These are phyloP conservation scores for Aspergillus carlsbadensis DNA, from an alignment of 495 filamentous ascomycete species.

Conservation along the genomic window DNA sequence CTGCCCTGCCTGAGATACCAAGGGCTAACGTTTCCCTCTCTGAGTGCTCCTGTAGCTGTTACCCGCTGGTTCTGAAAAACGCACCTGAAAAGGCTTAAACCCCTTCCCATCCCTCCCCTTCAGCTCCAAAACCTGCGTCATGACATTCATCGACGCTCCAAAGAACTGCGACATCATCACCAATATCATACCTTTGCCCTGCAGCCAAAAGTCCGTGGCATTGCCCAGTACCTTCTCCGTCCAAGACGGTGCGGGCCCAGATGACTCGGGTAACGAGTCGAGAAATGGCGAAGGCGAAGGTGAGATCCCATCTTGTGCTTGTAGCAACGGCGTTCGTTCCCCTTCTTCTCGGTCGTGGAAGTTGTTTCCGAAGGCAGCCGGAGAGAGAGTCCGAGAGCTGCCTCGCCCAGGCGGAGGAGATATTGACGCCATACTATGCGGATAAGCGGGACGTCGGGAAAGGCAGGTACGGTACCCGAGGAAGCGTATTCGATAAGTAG, in stretches of 20 bases:
- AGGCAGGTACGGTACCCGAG: no score
- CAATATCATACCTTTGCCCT: slow-evolving; percentile 72
- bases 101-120: slow-evolving; percentile 61
- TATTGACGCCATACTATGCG: not conserved
- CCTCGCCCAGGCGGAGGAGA: not conserved
- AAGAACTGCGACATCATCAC: slow-evolving; percentile 81
- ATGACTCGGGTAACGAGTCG: not conserved
- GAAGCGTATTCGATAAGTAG: no score
- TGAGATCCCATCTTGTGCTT: not conserved
- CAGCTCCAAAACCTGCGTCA: slow-evolving; percentile 74
- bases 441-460: no score
- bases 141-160: slow-evolving; percentile 84
- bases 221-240: slow-evolving; percentile 2
- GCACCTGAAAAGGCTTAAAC: slow-evolving; percentile 81
- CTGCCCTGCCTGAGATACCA: no score
- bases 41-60: no score
- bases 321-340: slow-evolving; percentile 5
- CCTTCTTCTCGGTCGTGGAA: not conserved
- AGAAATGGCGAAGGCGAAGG: slow-evolving; percentile 2
- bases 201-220: slow-evolving; percentile 38
- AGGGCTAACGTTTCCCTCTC: no score
- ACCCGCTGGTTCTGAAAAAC: not conserved
- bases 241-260: slow-evolving; percentile 3
- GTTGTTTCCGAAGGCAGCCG: not conserved
- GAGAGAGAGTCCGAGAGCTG: not conserved